These are phyloP conservation scores for Penstemon davidsonii DNA, from an alignment of 257 asterid species.

Conservation along the genomic window DNA sequence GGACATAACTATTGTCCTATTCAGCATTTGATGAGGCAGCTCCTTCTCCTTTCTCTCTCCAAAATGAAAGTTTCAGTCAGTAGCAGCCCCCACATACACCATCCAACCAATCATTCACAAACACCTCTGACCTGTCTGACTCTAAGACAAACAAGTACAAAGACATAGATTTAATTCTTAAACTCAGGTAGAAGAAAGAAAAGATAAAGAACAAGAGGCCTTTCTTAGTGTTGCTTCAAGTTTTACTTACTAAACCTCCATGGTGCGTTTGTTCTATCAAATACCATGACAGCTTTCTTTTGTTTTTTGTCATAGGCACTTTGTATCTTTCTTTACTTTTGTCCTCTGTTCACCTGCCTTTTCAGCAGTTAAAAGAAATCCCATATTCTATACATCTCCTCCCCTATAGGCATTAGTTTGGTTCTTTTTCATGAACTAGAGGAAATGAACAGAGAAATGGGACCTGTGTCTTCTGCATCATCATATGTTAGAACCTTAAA, in stretches of 20 bases:
- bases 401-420: constrained; percentile 7
- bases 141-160: too few relatives aligned
- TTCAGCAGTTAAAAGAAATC: constrained; percentile 21
- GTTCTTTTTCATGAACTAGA: constrained; percentile 1
- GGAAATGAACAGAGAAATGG: constrained; percentile 56
- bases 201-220: too few relatives aligned
- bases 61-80: constrained; percentile 30
- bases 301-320: too few relatives aligned
- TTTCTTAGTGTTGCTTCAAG: too few relatives aligned
- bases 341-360: constrained; percentile 9
- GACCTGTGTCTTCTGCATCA: constrained; percentile 35
- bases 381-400: constrained; percentile 1
- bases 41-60: constrained; percentile 18
- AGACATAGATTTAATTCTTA: constrained; percentile 19
- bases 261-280: too few relatives aligned
- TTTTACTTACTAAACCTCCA: too few relatives aligned
- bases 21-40: constrained; percentile 45
- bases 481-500: constrained; percentile 21
- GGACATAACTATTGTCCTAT: constrained; percentile 37
- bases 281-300: too few relatives aligned
- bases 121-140: constrained; percentile 21
- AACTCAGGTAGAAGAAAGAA: too few relatives aligned
- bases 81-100: constrained; percentile 52
- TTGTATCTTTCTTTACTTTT: background rate
- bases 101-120: constrained; percentile 54